Evolutionary conservation across 768 basidiomycete species (phyloP).

Genomic region (Serendipita sp.): DNA sequence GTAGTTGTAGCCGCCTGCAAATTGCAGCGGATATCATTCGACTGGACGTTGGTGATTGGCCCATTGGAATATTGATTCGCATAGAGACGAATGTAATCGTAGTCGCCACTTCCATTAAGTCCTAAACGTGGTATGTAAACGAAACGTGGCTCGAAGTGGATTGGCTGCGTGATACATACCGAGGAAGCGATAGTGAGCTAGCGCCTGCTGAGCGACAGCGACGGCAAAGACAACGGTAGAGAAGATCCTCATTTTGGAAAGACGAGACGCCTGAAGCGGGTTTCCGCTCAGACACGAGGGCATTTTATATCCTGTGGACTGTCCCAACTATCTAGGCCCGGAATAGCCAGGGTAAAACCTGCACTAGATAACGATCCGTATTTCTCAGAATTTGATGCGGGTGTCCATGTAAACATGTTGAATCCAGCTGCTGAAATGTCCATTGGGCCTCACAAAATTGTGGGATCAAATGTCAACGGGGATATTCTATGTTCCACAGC

Average conservation of each 20-base stretch:
- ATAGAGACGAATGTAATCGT: not conserved
- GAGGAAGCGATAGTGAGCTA: constrained; percentile 1
- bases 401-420: too few relatives aligned
- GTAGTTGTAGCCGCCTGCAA: constrained; percentile 1
- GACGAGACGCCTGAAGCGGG: not conserved
- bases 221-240: not conserved
- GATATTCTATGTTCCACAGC: too few relatives aligned
- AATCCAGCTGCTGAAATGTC: too few relatives aligned
- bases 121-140: not conserved
- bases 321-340: not conserved
- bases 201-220: not conserved
- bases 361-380: too few relatives aligned
- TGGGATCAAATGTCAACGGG: too few relatives aligned
- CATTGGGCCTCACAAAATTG: too few relatives aligned
- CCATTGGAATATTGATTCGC: constrained; percentile 2
- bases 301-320: too few relatives aligned
- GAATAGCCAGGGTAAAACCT: too few relatives aligned
- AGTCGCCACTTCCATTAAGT: not conserved
- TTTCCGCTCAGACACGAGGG: too few relatives aligned
- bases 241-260: not conserved
- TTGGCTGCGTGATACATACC: not conserved
- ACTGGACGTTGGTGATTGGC: not conserved
- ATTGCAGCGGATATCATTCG: constrained; percentile 8
- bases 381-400: too few relatives aligned
- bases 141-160: not conserved